Base-by-base conservation (phyloP, 805 yeast genomes). In the Hanseniaspora thailandica region DNA sequence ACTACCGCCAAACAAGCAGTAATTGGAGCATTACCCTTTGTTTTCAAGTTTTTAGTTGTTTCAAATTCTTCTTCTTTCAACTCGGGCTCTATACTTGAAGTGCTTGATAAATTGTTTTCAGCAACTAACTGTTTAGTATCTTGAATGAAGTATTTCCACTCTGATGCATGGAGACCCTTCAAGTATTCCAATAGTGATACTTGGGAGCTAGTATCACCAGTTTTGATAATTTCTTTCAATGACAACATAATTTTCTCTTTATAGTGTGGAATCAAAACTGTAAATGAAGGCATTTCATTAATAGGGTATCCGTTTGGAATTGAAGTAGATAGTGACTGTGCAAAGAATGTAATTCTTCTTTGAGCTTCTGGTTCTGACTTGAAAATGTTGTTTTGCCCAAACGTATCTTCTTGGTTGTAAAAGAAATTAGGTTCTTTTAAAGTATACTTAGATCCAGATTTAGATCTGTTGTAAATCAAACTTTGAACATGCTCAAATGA, bases 401-500 rank as follows among this genome's bases (percentile, higher is more conserved):
- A 84, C 71, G 76, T 78, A 62, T 93, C 99, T 71, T 93, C 98
- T 72, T 94, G 98, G 57, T 95, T 83, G 56, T 90, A 96, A 64
- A 93, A 93, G 82, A 93, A 93, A 53, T 97, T 90, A 62, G 99
- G 99, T 49, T 98, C 97, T 73, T 97, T 84, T 66, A 93, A 77
- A 60, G 97, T 89, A 72, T 97, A 84, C 76, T 90, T 89, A 57
- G 98, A 97, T 72, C 90, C 97, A 67, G 88, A 78, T 72, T 93
- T 97, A 57, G 95, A 83, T 52, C 93, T 98, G 70, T 90, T 97
- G 71, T 93, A 93, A 60, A 93, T 78, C 70, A 93, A 78, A 73
- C 86, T 90, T 74, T 93, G 98, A 58, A 93, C 98, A 68, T 93
- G 98, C 69, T 93, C 98, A 69, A 94, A 90, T 25, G 98, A 97